Evolutionary conservation across 768 basidiomycete species (phyloP).

Genomic region (Trametes coccinea): DNA sequence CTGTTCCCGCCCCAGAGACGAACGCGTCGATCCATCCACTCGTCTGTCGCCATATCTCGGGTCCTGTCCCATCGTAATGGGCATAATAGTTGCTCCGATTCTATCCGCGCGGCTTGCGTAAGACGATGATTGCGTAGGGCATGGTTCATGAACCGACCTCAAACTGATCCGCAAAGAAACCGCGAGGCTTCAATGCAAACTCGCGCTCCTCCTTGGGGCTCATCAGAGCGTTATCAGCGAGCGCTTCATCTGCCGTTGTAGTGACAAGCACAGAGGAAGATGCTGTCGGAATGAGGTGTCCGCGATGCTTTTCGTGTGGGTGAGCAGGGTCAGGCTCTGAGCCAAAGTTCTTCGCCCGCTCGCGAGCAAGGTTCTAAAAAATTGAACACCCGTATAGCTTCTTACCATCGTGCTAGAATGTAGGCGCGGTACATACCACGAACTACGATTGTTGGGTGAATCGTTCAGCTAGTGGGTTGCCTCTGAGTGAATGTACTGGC

Average conservation of each 20-base stretch:
- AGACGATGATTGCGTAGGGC: not conserved
- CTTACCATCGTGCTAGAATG: too few species aligned
- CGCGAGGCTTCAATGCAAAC: conserved; percentile 58
- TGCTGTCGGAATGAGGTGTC: conserved; percentile 35
- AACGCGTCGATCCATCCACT: conserved; percentile 82
- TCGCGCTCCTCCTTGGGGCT: conserved; percentile 41
- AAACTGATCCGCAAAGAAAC: conserved; percentile 96
- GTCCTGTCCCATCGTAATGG: conserved; percentile 87
- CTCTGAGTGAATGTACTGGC: conserved; percentile 9
- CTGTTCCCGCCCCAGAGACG: conserved; percentile 93
- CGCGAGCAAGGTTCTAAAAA: conserved; percentile 80
- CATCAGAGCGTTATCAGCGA: conserved; percentile 30
- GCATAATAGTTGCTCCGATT: conserved; percentile 90
- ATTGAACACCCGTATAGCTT: not conserved
- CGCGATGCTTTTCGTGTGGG: conserved; percentile 8
- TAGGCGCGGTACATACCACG: conserved; percentile 49
- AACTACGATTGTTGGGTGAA: conserved; percentile 41
- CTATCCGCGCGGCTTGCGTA: conserved; percentile 35
- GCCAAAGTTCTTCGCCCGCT: conserved; percentile 77
- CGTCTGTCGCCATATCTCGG: conserved; percentile 94
- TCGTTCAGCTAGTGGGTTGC: too few species aligned
- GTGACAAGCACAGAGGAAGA: conserved; percentile 55
- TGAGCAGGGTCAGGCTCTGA: conserved; percentile 25
- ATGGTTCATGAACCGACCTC: conserved; percentile 48
- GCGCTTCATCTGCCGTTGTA: conserved; percentile 43